Conservation (phyloP, 306 rosid species). For the Macrotyloma uniflorum region DNA sequence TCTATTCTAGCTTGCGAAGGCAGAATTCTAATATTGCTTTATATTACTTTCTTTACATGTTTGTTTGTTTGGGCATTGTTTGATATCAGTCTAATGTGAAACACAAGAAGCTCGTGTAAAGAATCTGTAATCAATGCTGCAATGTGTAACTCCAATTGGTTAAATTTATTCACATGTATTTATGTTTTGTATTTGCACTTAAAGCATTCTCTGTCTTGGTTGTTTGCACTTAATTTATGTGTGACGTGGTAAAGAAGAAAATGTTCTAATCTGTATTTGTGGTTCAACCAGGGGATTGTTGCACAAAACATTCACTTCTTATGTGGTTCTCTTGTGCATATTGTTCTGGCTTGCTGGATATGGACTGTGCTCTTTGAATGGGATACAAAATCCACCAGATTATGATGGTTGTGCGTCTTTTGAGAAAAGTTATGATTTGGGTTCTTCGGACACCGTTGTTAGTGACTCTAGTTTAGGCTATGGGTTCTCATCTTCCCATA, state of each 20-base stretch:
- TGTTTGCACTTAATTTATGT: slow-evolving; percentile 26
- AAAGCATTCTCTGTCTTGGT: slow-evolving; percentile 5
- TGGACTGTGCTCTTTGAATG: slow-evolving; percentile 56
- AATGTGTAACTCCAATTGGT: slow-evolving; percentile 24
- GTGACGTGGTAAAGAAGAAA: not conserved
- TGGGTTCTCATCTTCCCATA: slow-evolving; percentile 39
- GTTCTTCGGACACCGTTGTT: slow-evolving; percentile 36
- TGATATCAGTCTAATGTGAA: slow-evolving; percentile 20
- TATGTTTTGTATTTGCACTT: not conserved
- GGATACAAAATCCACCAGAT: slow-evolving; percentile 47
- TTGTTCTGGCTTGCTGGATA: slow-evolving; percentile 46
- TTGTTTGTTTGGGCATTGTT: slow-evolving; percentile 15
- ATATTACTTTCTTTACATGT: not conserved
- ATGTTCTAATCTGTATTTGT: slow-evolving; percentile 38
- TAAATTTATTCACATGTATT: slow-evolving; percentile 10
- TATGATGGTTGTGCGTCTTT: slow-evolving; percentile 56
- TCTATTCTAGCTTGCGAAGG: slow-evolving; percentile 31
- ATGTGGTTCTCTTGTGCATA: slow-evolving; percentile 58
- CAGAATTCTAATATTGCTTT: slow-evolving; percentile 31
- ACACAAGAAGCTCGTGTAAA: slow-evolving; percentile 9
- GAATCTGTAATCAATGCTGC: slow-evolving; percentile 24
- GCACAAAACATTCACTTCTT: slow-evolving; percentile 41
- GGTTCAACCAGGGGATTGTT: slow-evolving; percentile 62
- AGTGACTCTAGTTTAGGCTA: slow-evolving; percentile 46
- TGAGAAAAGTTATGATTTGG: slow-evolving; percentile 42